Conservation (phyloP, 768 basidiomycete genomes). For the Rhizopogon vesiculosus region DNA sequence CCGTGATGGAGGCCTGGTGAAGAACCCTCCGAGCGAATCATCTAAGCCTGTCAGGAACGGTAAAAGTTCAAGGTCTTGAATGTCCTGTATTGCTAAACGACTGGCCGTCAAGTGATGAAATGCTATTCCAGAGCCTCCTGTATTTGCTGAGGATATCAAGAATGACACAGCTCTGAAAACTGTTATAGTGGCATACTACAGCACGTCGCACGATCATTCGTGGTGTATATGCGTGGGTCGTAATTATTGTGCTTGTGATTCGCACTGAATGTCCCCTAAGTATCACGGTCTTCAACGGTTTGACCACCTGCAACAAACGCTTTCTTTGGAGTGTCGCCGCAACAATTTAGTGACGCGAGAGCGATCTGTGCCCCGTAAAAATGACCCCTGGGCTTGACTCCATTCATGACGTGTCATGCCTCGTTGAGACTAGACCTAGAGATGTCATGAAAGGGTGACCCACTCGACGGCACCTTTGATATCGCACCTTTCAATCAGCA, state of each 20-base stretch:
- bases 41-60: conserved; percentile 67
- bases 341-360: no score
- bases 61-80: conserved; percentile 65
- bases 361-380: no score
- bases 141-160: conserved; percentile 83
- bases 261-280: background rate
- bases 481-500: conserved; percentile 40
- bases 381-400: no score
- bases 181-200: conserved; percentile 56
- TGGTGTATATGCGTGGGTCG: conserved; percentile 34
- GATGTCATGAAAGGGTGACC: no score
- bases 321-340: no score
- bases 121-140: conserved; percentile 88
- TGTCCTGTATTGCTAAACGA: background rate
- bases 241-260: background rate
- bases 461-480: no score
- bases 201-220: conserved; percentile 34
- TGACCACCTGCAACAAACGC: no score
- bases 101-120: background rate
- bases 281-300: conserved; percentile 32
- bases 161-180: conserved; percentile 49
- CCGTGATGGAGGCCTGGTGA: conserved; percentile 54
- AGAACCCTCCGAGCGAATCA: conserved; percentile 79
- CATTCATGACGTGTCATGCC: background rate
- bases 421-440: conserved; percentile 15